Percentiles rank a stretch among this genome's conserved stretches.
phyloP scores from a whole-genome alignment of 1,284 basidiomycete species.

The Ceratobasidium sp. region DNA sequence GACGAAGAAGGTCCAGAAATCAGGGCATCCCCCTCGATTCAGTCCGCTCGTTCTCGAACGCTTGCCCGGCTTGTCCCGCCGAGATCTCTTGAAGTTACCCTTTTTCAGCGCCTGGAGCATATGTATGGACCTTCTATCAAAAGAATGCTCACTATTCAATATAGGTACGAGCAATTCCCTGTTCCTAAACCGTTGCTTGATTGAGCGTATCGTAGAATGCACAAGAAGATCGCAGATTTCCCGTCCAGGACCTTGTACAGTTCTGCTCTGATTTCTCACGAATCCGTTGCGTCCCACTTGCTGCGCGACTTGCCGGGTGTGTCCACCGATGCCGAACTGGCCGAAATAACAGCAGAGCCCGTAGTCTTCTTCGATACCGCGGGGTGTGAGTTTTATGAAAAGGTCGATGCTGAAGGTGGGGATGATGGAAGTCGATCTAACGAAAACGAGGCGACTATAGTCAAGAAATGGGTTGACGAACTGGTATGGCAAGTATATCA shows the following conservation, averaged over 20 bases:
- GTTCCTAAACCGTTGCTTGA: slow-evolving; percentile 10
- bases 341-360: slow-evolving; percentile 78
- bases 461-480: slow-evolving; percentile 82
- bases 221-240: slow-evolving; percentile 85
- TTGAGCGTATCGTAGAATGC: slow-evolving; percentile 74
- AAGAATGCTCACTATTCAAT: slow-evolving; percentile 87
- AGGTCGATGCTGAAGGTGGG: slow-evolving; percentile 62
- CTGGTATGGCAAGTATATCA: slow-evolving; percentile 66
- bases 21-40: slow-evolving; percentile 6
- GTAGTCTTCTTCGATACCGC: slow-evolving; percentile 96
- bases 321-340: slow-evolving; percentile 67
- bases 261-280: slow-evolving; percentile 76
- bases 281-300: slow-evolving; percentile 77
- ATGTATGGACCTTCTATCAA: slow-evolving; percentile 90
- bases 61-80: slow-evolving; percentile 67
- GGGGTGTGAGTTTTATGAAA: slow-evolving; percentile 91
- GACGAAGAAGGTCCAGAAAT: slow-evolving; percentile 20
- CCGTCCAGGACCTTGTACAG: slow-evolving; percentile 88
- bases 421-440: slow-evolving; percentile 92
- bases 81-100: slow-evolving; percentile 83
- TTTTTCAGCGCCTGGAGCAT: slow-evolving; percentile 90
- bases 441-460: slow-evolving; percentile 91
- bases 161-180: slow-evolving; percentile 69
- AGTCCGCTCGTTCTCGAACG: background rate
- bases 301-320: slow-evolving; percentile 77